Evolutionary conservation across 2,329 filamentous ascomycete genomes (phyloP).

Genomic region (Botryotinia narcissicola): DNA sequence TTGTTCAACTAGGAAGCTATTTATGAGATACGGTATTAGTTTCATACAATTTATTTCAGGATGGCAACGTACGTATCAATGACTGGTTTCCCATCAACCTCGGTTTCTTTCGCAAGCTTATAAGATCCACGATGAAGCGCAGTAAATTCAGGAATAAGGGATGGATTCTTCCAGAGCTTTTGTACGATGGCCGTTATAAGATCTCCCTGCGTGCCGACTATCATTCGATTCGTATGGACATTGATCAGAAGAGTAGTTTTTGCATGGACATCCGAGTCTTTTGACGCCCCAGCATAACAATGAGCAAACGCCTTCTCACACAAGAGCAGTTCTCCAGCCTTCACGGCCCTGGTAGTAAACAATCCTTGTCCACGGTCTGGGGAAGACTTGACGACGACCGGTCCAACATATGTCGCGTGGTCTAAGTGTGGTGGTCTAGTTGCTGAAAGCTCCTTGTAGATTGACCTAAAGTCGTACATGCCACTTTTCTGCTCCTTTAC

Average conservation of each 20-base stretch:
- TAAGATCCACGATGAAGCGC: conserved; percentile 23
- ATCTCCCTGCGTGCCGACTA: conserved; percentile 16
- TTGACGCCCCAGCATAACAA: conserved; percentile 14
- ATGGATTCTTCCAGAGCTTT: conserved; percentile 21
- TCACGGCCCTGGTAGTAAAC: conserved; percentile 23
- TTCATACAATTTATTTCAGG: not conserved
- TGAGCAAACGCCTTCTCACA: conserved; percentile 29
- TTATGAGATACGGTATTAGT: not conserved
- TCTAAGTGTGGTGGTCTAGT: conserved; percentile 21
- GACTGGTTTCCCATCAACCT: conserved; percentile 19
- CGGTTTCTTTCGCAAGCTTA: not conserved
- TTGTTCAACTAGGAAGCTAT: conserved; percentile 22
- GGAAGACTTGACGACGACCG: conserved; percentile 20
- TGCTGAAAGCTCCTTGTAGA: conserved; percentile 22
- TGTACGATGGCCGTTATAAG: conserved; percentile 21
- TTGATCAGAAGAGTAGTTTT: conserved; percentile 17
- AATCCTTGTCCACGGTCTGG: conserved; percentile 18
- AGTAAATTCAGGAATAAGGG: conserved; percentile 20
- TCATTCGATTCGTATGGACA: conserved; percentile 14
- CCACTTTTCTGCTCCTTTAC: conserved; percentile 25
- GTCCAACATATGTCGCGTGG: conserved; percentile 25
- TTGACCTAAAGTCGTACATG: conserved; percentile 23
- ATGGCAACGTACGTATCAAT: conserved; percentile 23
- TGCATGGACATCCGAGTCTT: not conserved
- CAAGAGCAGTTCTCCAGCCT: conserved; percentile 25